Base-by-base conservation (phyloP, 192 early-diverging fungal species). In the Umbelopsis vinacea region DNA sequence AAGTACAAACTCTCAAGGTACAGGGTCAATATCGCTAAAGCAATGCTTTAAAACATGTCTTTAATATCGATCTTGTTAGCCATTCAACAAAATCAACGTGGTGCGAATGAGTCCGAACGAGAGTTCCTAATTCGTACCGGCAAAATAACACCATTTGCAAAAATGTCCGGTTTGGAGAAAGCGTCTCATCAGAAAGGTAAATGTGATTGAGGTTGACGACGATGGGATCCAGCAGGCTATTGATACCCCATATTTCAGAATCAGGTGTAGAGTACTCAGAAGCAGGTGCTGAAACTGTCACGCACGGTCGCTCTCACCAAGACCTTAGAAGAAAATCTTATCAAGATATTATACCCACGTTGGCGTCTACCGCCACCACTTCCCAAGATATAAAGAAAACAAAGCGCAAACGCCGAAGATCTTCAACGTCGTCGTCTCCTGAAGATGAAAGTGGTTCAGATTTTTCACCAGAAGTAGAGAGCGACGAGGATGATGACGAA, bases 61-160 rank as follows among this genome's bases (percentile, higher is more conserved):
- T 54, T 43, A 1, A 46, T 46, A 17, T 69, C 73, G 67, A 50
- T 80, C 10, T 70, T 69, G 11, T 22, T 71, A 33, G 29, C 38
- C 37, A 24, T 24, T 23, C 47, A 79, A 21, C 78, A 66, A 26
- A 69, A 43, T 14, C 43, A 46, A 5, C 76, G 74, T 38, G 57
- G 57, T 11, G 57, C 67, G 0, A 73, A 71, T 52, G 91, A 92
- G 63, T 82, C 88, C 14, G 82, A 85, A 46, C 72, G 89, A 40
- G 91, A 93, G 11, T 82, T 84, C 50, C 76, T 92, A n/a, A 90
- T 91, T 74, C 75, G 87, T 19, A 89, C 84, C 43, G 90, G 85
- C 52, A 92, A 88, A 74, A 87, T 90, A 47, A 93, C 85, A 35
- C 91, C 86, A 19, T 90, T 89, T 81, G 79, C 86, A n/a, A 71